phyloP scores from a whole-genome alignment of 2,329 filamentous ascomycete genomes.

The Gliomastix tumulicola region DNA sequence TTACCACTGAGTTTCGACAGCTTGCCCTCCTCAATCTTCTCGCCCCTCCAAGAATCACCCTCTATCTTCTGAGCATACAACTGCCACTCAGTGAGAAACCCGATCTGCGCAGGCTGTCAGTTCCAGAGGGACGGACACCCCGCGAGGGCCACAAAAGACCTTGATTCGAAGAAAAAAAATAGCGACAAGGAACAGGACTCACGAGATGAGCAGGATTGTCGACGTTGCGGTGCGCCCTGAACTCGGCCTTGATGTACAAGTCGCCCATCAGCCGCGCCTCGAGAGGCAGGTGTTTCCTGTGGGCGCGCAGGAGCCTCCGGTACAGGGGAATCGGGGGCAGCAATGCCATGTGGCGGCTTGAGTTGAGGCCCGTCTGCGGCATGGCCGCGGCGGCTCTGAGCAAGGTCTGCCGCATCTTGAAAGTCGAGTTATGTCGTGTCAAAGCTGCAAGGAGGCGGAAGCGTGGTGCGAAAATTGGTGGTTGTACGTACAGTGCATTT shows the following conservation, averaged over 20 bases:
- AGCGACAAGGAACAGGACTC: no score
- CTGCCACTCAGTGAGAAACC: constrained; percentile 96
- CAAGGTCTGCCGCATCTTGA: no score
- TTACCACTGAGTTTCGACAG: constrained; percentile 90
- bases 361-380: no score
- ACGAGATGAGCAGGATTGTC: constrained; percentile 93
- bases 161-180: constrained; percentile 2
- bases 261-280: constrained; percentile 82
- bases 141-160: background rate
- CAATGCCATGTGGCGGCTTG: constrained; percentile 59
- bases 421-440: no score
- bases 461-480: no score
- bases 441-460: no score
- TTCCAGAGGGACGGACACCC: no score
- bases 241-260: constrained; percentile 89
- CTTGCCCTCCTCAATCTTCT: constrained; percentile 76
- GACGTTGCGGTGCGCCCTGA: constrained; percentile 71
- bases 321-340: constrained; percentile 87
- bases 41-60: constrained; percentile 76
- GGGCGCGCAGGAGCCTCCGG: constrained; percentile 76
- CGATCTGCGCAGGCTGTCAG: constrained; percentile 55
- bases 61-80: constrained; percentile 89
- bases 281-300: constrained; percentile 67
- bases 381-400: no score
- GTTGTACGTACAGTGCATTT: no score